Percentiles rank a stretch among this genome's conserved stretches.
phyloP scores from a whole-genome alignment of 2,329 filamentous ascomycete genomes.

The Didymella pinodella region DNA sequence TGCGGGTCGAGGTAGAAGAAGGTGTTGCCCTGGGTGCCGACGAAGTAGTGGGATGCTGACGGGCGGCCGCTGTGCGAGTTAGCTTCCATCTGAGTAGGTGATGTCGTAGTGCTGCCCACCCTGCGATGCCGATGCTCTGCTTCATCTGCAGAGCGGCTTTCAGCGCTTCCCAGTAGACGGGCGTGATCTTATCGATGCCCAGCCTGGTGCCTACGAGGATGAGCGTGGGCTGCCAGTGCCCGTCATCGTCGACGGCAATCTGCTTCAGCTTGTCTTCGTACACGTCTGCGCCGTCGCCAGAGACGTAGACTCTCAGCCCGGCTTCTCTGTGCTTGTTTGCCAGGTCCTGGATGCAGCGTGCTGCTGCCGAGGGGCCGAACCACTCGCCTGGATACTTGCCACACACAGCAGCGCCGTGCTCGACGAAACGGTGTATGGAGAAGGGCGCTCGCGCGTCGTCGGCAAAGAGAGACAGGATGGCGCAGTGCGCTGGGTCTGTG shows the following conservation, averaged over 20 bases:
- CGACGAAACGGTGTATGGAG: constrained; percentile 93
- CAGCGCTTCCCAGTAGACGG: constrained; percentile 94
- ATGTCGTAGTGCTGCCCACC: constrained; percentile 63
- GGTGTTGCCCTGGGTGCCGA: constrained; percentile 75
- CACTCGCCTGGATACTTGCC: constrained; percentile 96
- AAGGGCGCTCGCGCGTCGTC: constrained; percentile 87
- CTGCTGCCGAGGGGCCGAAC: constrained; percentile 98
- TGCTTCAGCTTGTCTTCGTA: constrained; percentile 89
- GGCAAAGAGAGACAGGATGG: constrained; percentile 81
- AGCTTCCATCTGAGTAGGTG: constrained; percentile 7
- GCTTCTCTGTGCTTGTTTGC: constrained; percentile 69
- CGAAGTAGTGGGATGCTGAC: constrained; percentile 83
- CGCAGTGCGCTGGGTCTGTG: constrained; percentile 66
- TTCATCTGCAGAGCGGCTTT: constrained; percentile 83
- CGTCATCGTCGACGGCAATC: constrained; percentile 72
- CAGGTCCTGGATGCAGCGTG: constrained; percentile 88
- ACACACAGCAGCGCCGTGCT: constrained; percentile 84
- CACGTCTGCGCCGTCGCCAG: constrained; percentile 88
- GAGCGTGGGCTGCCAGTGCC: constrained; percentile 79
- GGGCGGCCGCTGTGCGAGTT: constrained; percentile 75
- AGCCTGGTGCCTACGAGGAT: constrained; percentile 88
- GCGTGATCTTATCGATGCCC: constrained; percentile 92
- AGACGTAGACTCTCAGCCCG: constrained; percentile 82
- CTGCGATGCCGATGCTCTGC: constrained; percentile 95
- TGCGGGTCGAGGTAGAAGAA: constrained; percentile 98